These are phyloP conservation scores for Penicillium sumatraense DNA, from an alignment of 2,329 filamentous ascomycete species.

Conservation along the genomic window DNA sequence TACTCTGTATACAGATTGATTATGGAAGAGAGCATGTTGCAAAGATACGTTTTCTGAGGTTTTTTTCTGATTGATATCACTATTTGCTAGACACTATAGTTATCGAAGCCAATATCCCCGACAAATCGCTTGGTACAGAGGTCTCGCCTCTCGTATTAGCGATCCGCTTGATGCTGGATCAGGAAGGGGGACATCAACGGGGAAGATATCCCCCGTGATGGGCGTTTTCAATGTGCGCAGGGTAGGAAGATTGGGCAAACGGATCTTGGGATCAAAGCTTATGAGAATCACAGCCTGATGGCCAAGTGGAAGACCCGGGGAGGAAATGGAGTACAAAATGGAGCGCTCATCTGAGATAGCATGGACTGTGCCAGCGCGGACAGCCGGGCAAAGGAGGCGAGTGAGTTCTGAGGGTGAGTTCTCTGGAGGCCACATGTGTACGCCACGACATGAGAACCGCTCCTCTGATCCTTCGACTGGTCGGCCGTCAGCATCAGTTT, in stretches of 20 bases:
- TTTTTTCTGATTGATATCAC: neutral
- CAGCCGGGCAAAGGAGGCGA: slow-evolving; percentile 44
- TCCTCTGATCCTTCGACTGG: slow-evolving; percentile 43
- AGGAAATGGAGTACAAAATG: slow-evolving; percentile 44
- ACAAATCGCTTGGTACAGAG: slow-evolving; percentile 20
- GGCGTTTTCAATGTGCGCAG: slow-evolving; percentile 8
- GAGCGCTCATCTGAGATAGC: slow-evolving; percentile 46
- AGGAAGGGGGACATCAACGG: slow-evolving; percentile 1
- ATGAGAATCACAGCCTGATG: slow-evolving; percentile 43
- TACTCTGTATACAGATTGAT: too few species aligned
- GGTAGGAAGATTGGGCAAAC: slow-evolving; percentile 24
- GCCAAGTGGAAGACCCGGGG: slow-evolving; percentile 22
- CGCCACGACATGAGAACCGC: slow-evolving; percentile 42
- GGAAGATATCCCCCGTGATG: neutral
- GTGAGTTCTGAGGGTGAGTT: slow-evolving; percentile 43
- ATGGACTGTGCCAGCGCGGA: slow-evolving; percentile 36
- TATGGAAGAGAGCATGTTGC: too few species aligned
- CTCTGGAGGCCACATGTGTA: slow-evolving; percentile 48
- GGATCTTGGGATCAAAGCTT: slow-evolving; percentile 45
- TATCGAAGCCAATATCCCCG: slow-evolving; percentile 26
- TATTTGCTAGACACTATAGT: neutral
- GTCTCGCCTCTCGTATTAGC: slow-evolving; percentile 10
- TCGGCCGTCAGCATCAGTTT: slow-evolving; percentile 27
- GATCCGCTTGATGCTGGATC: neutral
- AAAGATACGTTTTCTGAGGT: too few species aligned